Conservation (phyloP, 768 basidiomycete genomes). For the Leccinellum rugosiceps region DNA sequence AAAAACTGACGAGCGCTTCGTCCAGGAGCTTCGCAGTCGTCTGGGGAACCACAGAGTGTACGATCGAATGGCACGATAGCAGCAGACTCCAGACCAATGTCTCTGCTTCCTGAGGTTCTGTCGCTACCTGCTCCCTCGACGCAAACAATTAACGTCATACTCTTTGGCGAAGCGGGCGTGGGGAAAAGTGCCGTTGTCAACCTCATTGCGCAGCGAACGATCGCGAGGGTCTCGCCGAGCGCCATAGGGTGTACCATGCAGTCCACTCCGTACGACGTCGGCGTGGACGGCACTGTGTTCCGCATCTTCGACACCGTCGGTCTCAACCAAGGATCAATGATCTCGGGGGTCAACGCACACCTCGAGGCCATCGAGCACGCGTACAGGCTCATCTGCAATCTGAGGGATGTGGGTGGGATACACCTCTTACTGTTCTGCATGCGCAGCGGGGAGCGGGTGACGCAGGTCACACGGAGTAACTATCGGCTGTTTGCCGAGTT, state of each 20-base stretch:
- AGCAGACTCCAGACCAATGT: too few relatives aligned
- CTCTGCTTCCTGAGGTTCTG: neutral
- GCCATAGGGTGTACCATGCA: constrained; percentile 30
- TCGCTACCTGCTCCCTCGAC: neutral
- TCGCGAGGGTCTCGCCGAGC: constrained; percentile 10
- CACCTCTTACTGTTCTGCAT: constrained; percentile 38
- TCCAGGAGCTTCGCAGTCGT: neutral
- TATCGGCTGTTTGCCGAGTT: constrained; percentile 35
- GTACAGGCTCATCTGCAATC: constrained; percentile 23
- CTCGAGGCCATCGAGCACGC: constrained; percentile 7
- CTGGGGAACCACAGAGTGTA: neutral
- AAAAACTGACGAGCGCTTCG: neutral
- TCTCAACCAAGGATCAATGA: constrained; percentile 13
- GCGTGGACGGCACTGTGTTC: constrained; percentile 9
- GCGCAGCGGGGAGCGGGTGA: constrained; percentile 30
- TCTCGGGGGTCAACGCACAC: neutral
- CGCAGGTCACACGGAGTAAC: constrained; percentile 28
- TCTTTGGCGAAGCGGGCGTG: constrained; percentile 4
- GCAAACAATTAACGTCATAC: constrained; percentile 1
- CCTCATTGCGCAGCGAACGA: neutral
- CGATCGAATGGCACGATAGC: neutral
- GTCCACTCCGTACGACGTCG: constrained; percentile 17
- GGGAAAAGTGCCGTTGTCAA: constrained; percentile 10
- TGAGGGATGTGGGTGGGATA: constrained; percentile 28
- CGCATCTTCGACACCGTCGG: constrained; percentile 26